These are phyloP conservation scores for Brassica carinata DNA, from an alignment of 345 rosid genomes.

Conservation along the genomic window DNA sequence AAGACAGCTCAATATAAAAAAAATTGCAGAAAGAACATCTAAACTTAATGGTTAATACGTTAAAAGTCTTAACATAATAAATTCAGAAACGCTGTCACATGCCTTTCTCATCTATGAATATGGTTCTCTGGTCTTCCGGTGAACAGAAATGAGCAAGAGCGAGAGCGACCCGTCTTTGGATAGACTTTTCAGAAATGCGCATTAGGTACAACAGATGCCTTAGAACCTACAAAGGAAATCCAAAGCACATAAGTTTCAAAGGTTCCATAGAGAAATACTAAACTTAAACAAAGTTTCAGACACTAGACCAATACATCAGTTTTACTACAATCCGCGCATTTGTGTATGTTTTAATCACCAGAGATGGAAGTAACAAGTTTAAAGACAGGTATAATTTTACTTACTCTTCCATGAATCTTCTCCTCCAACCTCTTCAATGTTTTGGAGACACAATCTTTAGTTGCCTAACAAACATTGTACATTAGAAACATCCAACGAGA, in stretches of 20 bases:
- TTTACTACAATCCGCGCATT: constrained; percentile 10
- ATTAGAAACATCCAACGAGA: constrained; percentile 1
- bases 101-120: constrained; percentile 85
- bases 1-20: constrained; percentile 17
- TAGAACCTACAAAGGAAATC: constrained; percentile 63
- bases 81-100: constrained; percentile 34
- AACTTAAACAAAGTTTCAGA: background rate
- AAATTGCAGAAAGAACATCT: constrained; percentile 17
- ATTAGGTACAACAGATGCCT: constrained; percentile 81
- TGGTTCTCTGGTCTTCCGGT: constrained; percentile 78
- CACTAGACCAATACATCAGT: constrained; percentile 16
- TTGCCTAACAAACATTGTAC: constrained; percentile 61
- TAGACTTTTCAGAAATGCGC: constrained; percentile 81
- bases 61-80: background rate
- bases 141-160: constrained; percentile 97
- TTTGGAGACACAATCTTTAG: constrained; percentile 97
- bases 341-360: constrained; percentile 1
- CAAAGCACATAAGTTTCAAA: constrained; percentile 22
- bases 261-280: constrained; percentile 1
- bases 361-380: background rate
- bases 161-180: constrained; percentile 86
- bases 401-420: constrained; percentile 92
- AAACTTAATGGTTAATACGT: constrained; percentile 8
- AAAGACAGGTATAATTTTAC: constrained; percentile 34
- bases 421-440: constrained; percentile 96